These are phyloP conservation scores for Trichoderma koningiopsis DNA, from an alignment of 2,329 filamentous ascomycete species.

Conservation along the genomic window DNA sequence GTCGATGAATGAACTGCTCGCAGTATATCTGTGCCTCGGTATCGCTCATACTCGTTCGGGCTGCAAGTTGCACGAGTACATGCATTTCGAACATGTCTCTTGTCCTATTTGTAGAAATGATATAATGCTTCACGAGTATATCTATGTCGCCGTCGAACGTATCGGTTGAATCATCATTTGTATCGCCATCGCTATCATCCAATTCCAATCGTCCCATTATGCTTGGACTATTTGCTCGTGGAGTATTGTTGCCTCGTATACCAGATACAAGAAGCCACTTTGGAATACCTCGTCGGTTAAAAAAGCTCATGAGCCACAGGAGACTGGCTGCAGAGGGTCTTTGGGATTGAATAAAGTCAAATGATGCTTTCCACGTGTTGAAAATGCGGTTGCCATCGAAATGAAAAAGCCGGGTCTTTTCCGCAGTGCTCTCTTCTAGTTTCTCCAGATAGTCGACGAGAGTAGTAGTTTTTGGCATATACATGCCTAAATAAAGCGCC, in stretches of 20 bases:
- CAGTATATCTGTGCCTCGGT: not conserved
- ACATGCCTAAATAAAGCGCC: not conserved
- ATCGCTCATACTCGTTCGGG: not conserved
- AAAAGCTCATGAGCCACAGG: slow-evolving; percentile 51
- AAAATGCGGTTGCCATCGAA: not conserved
- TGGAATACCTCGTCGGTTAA: slow-evolving; percentile 47
- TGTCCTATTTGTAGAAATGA: slow-evolving; percentile 11
- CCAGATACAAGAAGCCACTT: not conserved
- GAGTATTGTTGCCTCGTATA: not conserved
- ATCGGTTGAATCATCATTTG: not conserved
- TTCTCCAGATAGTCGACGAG: not conserved
- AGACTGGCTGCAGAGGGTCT: slow-evolving; percentile 43
- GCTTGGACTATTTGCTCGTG: not conserved
- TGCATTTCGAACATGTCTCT: slow-evolving; percentile 26
- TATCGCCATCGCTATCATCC: not conserved
- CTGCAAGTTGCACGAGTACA: slow-evolving; percentile 25
- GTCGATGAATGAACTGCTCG: not conserved
- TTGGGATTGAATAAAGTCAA: slow-evolving; percentile 39
- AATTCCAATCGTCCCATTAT: not conserved
- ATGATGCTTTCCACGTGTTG: slow-evolving; percentile 15
- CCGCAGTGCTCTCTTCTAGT: slow-evolving; percentile 22
- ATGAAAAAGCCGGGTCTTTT: not conserved
- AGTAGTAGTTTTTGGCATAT: not conserved
- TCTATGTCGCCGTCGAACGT: not conserved
- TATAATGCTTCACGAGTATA: not conserved